Base-by-base conservation (phyloP, 1,284 basidiomycete species). In the Sanghuangporus baumii region DNA sequence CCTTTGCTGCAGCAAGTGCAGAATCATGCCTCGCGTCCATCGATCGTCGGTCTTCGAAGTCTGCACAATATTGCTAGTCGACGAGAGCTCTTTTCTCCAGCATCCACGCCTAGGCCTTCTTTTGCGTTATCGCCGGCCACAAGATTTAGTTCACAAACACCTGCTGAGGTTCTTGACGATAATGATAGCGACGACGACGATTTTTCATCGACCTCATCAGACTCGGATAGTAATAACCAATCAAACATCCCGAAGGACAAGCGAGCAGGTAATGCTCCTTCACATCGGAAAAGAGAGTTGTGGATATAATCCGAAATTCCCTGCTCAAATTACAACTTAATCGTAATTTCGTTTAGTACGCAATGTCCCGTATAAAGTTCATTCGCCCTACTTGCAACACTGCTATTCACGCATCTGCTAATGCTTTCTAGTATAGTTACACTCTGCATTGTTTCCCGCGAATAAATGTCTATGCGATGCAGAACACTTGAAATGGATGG, bases 241-340 rank as follows among this genome's bases (percentile, higher is more conserved):
- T 84, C 79, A 16, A 85, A 87, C 70, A 88, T 89, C 52, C 87
- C 87, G 41, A 77, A 73, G 66, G 75, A 75, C 18, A 78, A 83
- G 64, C 74, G 78, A 63, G 87, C 87, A 37, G 86, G 87, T 2
- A 71, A 70, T 34, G 46, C 48, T 20, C 12, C 34, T 16, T 34
- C 60, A 26, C 56, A 31, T 38, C 8, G 31, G 41, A 18, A 40
- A 52, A 34, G 31, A 55, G 43, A 18, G 14, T 43, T 18, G 20
- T 46, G 20, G 20, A 14, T n/a, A n/a, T 46, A n/a, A n/a, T 46
- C 14, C 14, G 47, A 12, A 43, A 41, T 11, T 48, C 60, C 9
- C 8, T 56, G 26, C 16, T 54, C n/a, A 20, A 9, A 26, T 37
- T 51, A 23, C 36, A 40, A 11, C 11, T 40, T 38, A 26, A 31